Conservation (phyloP, 176 grass and related monocot species). For the Paspalum notatum region DNA sequence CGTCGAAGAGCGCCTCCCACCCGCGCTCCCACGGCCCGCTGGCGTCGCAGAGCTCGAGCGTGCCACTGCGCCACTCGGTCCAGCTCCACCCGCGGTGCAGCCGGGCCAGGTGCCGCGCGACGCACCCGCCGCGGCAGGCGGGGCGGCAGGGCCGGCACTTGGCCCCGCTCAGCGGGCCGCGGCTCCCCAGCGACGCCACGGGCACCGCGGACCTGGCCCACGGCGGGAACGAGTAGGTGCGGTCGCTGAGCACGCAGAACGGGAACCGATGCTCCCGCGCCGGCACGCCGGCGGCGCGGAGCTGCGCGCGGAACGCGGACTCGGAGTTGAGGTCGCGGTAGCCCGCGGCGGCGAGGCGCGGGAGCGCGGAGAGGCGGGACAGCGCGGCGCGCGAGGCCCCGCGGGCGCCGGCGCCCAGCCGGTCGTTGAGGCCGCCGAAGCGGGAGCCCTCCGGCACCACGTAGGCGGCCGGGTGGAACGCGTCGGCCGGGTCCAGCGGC, state of each 20-base stretch:
- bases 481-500: slow-evolving; percentile 28
- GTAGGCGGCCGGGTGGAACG: slow-evolving; percentile 41
- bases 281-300: slow-evolving; percentile 32
- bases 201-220: slow-evolving; percentile 50
- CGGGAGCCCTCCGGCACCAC: slow-evolving; percentile 68
- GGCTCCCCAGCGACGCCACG: slow-evolving; percentile 63
- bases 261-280: slow-evolving; percentile 45
- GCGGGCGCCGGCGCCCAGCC: slow-evolving; percentile 60
- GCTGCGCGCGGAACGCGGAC: slow-evolving; percentile 65
- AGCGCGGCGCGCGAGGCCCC: slow-evolving; percentile 42
- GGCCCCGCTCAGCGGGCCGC: slow-evolving; percentile 66
- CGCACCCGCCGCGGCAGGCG: slow-evolving; percentile 46
- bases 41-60: slow-evolving; percentile 66
- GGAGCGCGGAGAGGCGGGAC: slow-evolving; percentile 59
- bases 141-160: slow-evolving; percentile 73
- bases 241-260: slow-evolving; percentile 74
- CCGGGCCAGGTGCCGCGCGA: not conserved
- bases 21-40: slow-evolving; percentile 51
- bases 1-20: slow-evolving; percentile 66
- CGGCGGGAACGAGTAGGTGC: slow-evolving; percentile 60
- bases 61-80: slow-evolving; percentile 69
- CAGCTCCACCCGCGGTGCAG: slow-evolving; percentile 56
- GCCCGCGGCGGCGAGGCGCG: slow-evolving; percentile 43
- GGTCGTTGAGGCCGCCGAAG: slow-evolving; percentile 81
- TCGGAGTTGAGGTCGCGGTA: slow-evolving; percentile 69